phyloP scores from a whole-genome alignment of 306 rosid genomes.

The Trifolium subterraneum region DNA sequence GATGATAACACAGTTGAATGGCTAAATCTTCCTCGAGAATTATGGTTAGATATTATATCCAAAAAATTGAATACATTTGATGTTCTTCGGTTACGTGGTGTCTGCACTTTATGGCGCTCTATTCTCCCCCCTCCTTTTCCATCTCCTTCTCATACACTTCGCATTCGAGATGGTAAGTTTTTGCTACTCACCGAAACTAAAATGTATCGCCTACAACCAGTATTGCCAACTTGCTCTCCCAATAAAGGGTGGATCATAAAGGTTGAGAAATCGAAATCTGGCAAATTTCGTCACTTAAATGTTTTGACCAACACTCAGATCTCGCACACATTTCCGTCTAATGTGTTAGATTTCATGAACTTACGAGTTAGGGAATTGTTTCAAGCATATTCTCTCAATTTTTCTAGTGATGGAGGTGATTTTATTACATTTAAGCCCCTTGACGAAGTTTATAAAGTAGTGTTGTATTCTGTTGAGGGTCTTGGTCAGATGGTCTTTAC shows the following conservation, averaged over 20 bases:
- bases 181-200: background rate
- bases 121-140: background rate
- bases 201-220: too few relatives aligned
- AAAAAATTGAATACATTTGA: background rate
- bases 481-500: background rate
- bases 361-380: background rate
- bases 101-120: background rate
- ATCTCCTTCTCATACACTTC: background rate
- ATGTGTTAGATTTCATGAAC: background rate
- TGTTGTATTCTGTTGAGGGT: background rate
- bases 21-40: constrained; percentile 5
- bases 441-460: background rate
- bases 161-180: background rate
- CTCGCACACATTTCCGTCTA: background rate
- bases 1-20: background rate
- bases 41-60: background rate
- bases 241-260: background rate
- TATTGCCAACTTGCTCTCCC: background rate
- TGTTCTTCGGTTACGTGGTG: background rate
- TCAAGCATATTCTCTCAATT: background rate
- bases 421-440: background rate
- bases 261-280: background rate
- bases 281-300: background rate
- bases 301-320: background rate
- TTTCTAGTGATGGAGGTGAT: background rate